A percentile compares a stretch with the other conserved stretches of the same genome.
These are phyloP conservation scores for Agastache rugosa DNA, from an alignment of 257 asterid genomes.

Conservation along the genomic window DNA sequence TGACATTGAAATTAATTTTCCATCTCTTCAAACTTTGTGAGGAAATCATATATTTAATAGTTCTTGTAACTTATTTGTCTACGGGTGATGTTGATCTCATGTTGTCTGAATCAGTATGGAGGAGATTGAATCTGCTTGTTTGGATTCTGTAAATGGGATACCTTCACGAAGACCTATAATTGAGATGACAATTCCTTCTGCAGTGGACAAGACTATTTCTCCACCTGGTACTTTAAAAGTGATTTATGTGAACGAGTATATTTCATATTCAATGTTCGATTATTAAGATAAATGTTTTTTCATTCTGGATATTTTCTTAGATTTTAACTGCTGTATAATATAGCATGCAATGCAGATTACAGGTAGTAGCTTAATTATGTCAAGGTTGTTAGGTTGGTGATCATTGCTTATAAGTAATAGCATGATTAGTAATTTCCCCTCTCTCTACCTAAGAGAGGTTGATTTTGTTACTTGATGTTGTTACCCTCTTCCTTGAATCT, in stretches of 20 bases:
- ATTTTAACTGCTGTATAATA: too few species aligned
- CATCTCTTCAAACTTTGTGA: not conserved
- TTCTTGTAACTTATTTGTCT: slow-evolving; percentile 28
- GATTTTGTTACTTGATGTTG: slow-evolving; percentile 9
- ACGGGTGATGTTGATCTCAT: slow-evolving; percentile 27
- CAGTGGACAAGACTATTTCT: slow-evolving; percentile 82
- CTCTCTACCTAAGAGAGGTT: not conserved
- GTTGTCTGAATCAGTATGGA: slow-evolving; percentile 64
- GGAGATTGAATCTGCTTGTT: slow-evolving; percentile 79
- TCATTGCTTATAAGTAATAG: slow-evolving; percentile 8
- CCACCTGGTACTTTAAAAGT: slow-evolving; percentile 66
- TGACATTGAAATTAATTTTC: slow-evolving; percentile 4
- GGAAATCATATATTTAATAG: not conserved
- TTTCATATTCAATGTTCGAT: slow-evolving; percentile 19
- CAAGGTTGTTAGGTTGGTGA: not conserved
- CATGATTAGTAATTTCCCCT: not conserved
- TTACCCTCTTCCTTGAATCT: not conserved
- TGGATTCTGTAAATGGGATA: slow-evolving; percentile 74
- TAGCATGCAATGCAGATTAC: not conserved
- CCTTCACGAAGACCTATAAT: slow-evolving; percentile 88
- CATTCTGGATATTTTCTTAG: not conserved
- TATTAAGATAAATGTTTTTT: not conserved
- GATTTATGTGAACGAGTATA: slow-evolving; percentile 29
- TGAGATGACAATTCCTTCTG: slow-evolving; percentile 99
- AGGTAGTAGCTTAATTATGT: not conserved